Evolutionary conservation across 768 basidiomycete species (phyloP).

Genomic region (Boletus sp.): DNA sequence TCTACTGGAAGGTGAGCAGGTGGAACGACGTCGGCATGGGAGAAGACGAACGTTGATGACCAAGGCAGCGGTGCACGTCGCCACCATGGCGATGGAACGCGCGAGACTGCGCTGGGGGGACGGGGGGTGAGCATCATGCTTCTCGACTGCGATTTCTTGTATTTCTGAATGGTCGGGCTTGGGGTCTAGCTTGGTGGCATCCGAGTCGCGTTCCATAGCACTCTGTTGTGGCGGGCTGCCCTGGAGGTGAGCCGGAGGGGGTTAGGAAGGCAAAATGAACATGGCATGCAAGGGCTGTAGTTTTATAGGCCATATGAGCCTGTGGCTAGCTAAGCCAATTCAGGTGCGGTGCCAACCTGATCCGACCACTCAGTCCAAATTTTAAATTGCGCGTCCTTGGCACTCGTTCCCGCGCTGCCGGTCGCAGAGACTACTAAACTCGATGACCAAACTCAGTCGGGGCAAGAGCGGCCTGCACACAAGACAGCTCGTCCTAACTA

Average conservation of each 20-base stretch:
- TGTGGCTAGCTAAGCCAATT: not conserved
- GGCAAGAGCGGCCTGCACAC: too few relatives aligned
- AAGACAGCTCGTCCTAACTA: too few relatives aligned
- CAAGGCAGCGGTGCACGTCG: conserved; percentile 40
- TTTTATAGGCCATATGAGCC: conserved; percentile 19
- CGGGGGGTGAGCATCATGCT: not conserved
- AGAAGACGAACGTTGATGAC: conserved; percentile 32
- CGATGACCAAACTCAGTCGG: not conserved
- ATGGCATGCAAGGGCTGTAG: not conserved
- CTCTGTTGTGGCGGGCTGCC: not conserved
- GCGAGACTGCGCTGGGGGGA: conserved; percentile 19
- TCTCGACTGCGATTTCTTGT: conserved; percentile 10
- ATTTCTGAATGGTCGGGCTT: conserved; percentile 10
- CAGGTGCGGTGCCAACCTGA: not conserved
- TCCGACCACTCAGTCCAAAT: too few relatives aligned
- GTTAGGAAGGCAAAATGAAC: not conserved
- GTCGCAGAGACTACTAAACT: conserved; percentile 18
- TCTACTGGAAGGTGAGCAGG: conserved; percentile 19
- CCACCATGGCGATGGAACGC: conserved; percentile 31
- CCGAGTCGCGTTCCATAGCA: conserved; percentile 6
- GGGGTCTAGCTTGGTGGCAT: conserved; percentile 6
- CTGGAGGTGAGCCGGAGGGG: not conserved
- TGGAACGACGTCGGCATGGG: not conserved
- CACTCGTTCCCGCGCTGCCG: conserved; percentile 1
- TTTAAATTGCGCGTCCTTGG: not conserved